phyloP scores from a whole-genome alignment of 495 filamentous ascomycete genomes.

The Trichoderma gamsii region DNA sequence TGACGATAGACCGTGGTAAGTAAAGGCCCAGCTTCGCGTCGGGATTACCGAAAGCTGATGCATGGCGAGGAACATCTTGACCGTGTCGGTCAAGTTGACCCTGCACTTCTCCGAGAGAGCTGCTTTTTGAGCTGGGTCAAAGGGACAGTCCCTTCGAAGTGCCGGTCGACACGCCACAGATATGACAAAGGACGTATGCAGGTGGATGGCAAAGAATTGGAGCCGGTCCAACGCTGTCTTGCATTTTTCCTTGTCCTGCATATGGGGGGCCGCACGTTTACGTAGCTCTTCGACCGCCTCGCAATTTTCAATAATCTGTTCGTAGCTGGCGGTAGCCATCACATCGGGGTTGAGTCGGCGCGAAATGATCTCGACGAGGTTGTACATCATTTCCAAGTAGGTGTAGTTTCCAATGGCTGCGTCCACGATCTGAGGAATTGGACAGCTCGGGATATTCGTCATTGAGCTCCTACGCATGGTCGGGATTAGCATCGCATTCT shows the following conservation, averaged over 20 bases:
- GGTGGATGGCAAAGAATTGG: slow-evolving; percentile 48
- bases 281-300: slow-evolving; percentile 43
- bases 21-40: slow-evolving; percentile 60
- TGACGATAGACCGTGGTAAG: slow-evolving; percentile 58
- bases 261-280: slow-evolving; percentile 33
- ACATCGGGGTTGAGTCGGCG: slow-evolving; percentile 47
- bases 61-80: slow-evolving; percentile 63
- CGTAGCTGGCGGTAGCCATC: slow-evolving; percentile 36
- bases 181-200: slow-evolving; percentile 50
- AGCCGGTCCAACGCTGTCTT: slow-evolving; percentile 49
- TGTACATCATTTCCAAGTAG: slow-evolving; percentile 52
- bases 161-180: slow-evolving; percentile 51
- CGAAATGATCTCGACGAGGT: slow-evolving; percentile 46
- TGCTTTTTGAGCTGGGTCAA: slow-evolving; percentile 39
- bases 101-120: slow-evolving; percentile 52
- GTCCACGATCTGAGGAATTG: slow-evolving; percentile 39
- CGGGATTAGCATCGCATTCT: background rate
- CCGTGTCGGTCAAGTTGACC: slow-evolving; percentile 55
- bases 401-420: slow-evolving; percentile 40
- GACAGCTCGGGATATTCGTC: slow-evolving; percentile 44
- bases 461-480: slow-evolving; percentile 35
- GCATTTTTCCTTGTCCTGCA: slow-evolving; percentile 46
- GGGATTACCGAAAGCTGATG: slow-evolving; percentile 60
- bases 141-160: slow-evolving; percentile 36
- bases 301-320: slow-evolving; percentile 43